Evolutionary conservation across 139 green algal species (phyloP), one percentile per base, ranked within the genome.

Genomic region (Micromonas commoda): DNA sequence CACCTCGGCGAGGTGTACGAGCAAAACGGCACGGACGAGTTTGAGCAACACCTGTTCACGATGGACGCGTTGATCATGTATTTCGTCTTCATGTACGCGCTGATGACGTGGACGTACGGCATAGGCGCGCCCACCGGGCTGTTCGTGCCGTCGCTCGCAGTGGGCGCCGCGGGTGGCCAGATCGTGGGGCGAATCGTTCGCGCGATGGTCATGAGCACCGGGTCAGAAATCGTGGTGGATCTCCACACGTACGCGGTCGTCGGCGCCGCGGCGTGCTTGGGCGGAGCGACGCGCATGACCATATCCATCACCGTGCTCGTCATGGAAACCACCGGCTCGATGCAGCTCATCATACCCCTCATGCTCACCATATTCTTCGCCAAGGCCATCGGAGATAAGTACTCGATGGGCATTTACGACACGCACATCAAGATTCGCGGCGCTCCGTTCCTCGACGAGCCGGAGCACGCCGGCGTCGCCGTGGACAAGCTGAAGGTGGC

Each of bases 231-330:
- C 23, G 32, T 29, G 33, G 72, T 83, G 21, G 63, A 81, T 54
- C 63, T 93, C 9, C 79, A 77, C 23, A 73, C 85, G 0, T 96
- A 94, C 68, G 84, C 87, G 2, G 81, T 94, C 19, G 71, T 93
- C 31, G 89, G 89, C 32, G 85, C 83, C 0, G 84, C 83, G 4
- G 76, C 84, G 19, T 82, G 84, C 65, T 80, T 95, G 68, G 89
- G 85, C 1, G 91, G 91, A 4, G 80, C 85, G 13, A 91, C 85
- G 0, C 82, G 91, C 45, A 92, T 94, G 88, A 91, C 91, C 24
- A 85, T 95, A 39, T 90, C 86, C 13, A 89, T 89, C 51, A 88
- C 81, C 0, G 87, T 96, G 28, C 75, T 93, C 75, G 88, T 94
- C 69, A 92, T 94, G 88, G 91, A 96, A 81, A 92, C 89, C 3